Conservation (phyloP, 768 basidiomycete genomes). For the Glaciozyma martinii region DNA sequence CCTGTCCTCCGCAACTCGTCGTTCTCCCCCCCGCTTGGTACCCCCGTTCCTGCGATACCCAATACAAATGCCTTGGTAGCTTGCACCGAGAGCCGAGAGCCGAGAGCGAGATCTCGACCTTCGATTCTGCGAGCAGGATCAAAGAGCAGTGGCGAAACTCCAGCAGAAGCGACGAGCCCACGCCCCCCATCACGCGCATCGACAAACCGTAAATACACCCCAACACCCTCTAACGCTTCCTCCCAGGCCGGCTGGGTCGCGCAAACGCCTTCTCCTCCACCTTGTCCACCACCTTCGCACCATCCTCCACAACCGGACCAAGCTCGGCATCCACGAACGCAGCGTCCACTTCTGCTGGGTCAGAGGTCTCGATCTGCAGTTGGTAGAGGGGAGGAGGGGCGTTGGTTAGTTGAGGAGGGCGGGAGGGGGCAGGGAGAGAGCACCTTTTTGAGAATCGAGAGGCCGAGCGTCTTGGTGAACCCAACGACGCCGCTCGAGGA, state of each 20-base stretch:
- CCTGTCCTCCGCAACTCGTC: no score
- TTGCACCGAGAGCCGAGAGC: no score
- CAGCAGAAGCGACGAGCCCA: no score
- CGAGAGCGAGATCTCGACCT: no score
- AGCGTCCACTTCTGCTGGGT: not conserved
- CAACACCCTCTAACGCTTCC: not conserved
- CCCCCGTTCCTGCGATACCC: no score
- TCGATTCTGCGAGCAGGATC: no score
- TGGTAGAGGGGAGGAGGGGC: not conserved
- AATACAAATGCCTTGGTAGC: no score
- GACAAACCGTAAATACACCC: not conserved
- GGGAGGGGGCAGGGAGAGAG: no score
- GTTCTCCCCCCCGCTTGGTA: no score
- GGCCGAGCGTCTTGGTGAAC: not conserved
- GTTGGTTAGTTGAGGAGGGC: no score
- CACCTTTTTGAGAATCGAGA: not conserved
- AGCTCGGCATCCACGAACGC: slow-evolving; percentile 1
- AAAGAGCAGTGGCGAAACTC: no score
- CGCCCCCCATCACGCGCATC: no score
- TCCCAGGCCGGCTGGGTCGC: not conserved
- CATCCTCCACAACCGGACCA: not conserved
- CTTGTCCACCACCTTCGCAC: not conserved
- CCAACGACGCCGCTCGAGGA: not conserved
- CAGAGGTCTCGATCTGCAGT: not conserved
- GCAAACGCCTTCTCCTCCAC: not conserved